phyloP scores from a whole-genome alignment of 345 rosid genomes.

The Turritis glabra region DNA sequence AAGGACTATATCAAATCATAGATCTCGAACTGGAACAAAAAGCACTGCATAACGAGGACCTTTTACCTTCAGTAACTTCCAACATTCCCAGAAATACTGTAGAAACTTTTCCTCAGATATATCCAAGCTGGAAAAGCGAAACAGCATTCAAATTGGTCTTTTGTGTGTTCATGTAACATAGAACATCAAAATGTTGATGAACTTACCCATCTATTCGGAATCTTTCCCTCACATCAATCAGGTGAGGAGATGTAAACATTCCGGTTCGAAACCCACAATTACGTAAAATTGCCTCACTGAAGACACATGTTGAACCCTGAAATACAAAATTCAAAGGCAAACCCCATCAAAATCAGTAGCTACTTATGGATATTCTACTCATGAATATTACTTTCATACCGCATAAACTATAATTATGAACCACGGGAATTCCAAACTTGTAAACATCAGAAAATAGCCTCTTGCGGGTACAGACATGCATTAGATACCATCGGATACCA shows the following conservation, averaged over 20 bases:
- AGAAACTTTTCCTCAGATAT: constrained; percentile 85
- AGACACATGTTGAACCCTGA: constrained; percentile 95
- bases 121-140: constrained; percentile 58
- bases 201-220: constrained; percentile 80
- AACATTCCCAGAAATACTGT: constrained; percentile 84
- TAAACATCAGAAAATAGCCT: not conserved
- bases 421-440: constrained; percentile 1
- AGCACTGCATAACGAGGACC: constrained; percentile 6
- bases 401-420: not conserved
- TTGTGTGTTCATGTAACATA: constrained; percentile 11
- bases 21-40: constrained; percentile 9
- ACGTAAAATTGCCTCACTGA: constrained; percentile 81
- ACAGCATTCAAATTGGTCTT: constrained; percentile 13
- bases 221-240: constrained; percentile 93
- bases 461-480: not conserved
- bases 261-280: constrained; percentile 83
- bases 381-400: not conserved
- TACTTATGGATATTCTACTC: not conserved
- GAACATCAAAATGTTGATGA: constrained; percentile 7
- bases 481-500: not conserved
- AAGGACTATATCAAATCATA: not conserved
- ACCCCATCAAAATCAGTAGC: constrained; percentile 10
- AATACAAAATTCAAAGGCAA: constrained; percentile 13
- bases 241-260: constrained; percentile 87
- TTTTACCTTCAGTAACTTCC: constrained; percentile 67